phyloP scores from a whole-genome alignment of 202 grass and related monocot genomes.

The Panicum hallii region DNA sequence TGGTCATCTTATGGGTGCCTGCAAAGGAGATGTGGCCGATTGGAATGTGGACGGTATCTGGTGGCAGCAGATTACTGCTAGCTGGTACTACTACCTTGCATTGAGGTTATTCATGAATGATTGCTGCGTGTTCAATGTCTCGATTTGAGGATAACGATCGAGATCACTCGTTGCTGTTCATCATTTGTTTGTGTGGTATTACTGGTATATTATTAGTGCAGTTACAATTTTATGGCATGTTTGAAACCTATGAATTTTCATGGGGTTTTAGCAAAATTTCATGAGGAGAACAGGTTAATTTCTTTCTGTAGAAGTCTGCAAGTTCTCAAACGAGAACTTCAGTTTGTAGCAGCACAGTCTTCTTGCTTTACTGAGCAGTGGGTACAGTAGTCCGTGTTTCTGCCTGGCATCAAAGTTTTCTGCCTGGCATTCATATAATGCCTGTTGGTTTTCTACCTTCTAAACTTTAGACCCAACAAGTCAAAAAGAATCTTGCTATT shows the following conservation, averaged over 20 bases:
- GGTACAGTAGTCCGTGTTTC: not conserved
- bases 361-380: not conserved
- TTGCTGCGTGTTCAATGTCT: not conserved
- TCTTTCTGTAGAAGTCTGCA: not conserved
- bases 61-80: not conserved
- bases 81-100: not conserved
- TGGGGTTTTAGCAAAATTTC: not conserved
- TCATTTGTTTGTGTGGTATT: not conserved
- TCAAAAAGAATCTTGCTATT: too few species aligned
- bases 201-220: not conserved
- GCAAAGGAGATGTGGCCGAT: not conserved
- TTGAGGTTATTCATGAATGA: not conserved
- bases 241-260: not conserved
- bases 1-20: conserved; percentile 18
- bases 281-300: not conserved
- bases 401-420: not conserved
- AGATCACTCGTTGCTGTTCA: not conserved
- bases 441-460: too few species aligned
- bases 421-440: not conserved
- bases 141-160: not conserved
- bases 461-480: too few species aligned
- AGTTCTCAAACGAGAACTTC: not conserved
- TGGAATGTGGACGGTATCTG: conserved; percentile 19
- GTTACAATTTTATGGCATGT: not conserved
- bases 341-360: not conserved